Conservation (phyloP, 2,329 filamentous ascomycete species). For the Botryotinia narcissicola region DNA sequence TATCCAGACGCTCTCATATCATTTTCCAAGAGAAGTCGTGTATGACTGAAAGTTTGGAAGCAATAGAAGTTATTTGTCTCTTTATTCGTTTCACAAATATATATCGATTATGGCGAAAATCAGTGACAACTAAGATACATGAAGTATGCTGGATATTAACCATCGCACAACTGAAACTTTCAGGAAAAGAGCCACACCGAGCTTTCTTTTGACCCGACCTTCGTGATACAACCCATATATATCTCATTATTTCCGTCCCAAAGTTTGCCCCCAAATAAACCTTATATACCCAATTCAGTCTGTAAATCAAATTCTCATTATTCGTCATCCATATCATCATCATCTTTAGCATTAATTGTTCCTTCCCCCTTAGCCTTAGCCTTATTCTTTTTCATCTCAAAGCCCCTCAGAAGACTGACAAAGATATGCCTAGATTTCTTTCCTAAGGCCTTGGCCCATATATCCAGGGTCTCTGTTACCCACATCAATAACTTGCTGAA, state of each 20-base stretch:
- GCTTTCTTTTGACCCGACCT: not conserved
- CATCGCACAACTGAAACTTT: not conserved
- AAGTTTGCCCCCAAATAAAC: not conserved
- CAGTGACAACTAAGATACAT: not conserved
- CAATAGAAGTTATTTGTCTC: not conserved
- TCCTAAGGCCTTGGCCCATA: slow-evolving; percentile 24
- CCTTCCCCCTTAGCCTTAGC: not conserved
- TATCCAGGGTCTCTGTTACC: slow-evolving; percentile 46
- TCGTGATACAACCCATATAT: not conserved
- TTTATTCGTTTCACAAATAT: not conserved
- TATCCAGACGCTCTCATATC: not conserved
- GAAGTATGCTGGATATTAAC: not conserved
- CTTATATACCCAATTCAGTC: not conserved
- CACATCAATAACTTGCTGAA: slow-evolving; percentile 48
- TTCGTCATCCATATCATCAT: slow-evolving; percentile 7
- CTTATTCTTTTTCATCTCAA: not conserved
- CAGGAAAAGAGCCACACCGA: not conserved
- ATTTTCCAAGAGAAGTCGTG: not conserved
- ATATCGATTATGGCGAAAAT: not conserved
- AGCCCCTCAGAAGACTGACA: slow-evolving; percentile 1
- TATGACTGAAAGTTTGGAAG: not conserved
- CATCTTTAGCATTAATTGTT: not conserved
- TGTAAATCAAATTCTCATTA: not conserved
- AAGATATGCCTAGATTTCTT: slow-evolving; percentile 17
- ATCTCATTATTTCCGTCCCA: not conserved